Conservation (phyloP, 1,284 basidiomycete genomes). For the Stereum hirsutum region DNA sequence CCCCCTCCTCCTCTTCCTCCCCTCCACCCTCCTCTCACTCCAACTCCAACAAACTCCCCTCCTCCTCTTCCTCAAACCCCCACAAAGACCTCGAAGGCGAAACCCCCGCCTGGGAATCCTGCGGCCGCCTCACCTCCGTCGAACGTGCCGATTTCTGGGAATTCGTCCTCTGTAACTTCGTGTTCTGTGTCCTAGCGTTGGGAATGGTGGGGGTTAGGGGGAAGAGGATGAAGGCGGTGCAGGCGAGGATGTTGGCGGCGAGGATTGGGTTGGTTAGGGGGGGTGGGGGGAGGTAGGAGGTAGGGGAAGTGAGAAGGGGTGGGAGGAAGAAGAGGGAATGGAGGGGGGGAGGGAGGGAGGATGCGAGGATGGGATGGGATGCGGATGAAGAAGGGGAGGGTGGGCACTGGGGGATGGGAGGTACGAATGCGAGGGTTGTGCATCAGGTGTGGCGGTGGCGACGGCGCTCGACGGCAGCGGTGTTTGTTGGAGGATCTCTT, state of each 20-base stretch:
- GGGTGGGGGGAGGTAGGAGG: constrained; percentile 3
- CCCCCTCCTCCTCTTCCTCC: constrained; percentile 11
- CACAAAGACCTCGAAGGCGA: too few relatives aligned
- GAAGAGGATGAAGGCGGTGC: constrained; percentile 56
- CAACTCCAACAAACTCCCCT: too few relatives aligned
- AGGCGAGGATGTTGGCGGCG: constrained; percentile 76
- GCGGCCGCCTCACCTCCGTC: constrained; percentile 69
- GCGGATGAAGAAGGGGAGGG: neutral
- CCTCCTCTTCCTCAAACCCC: too few relatives aligned
- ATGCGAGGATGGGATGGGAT: neutral
- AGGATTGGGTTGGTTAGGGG: constrained; percentile 57
- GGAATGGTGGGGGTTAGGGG: constrained; percentile 59
- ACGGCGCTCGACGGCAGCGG: neutral
- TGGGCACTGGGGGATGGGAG: neutral
- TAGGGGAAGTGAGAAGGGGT: neutral
- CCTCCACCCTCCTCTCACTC: too few relatives aligned
- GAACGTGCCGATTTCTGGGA: constrained; percentile 84
- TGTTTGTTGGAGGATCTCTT: too few relatives aligned
- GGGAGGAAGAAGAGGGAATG: too few relatives aligned
- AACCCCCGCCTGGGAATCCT: constrained; percentile 82
- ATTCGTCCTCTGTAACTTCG: constrained; percentile 74
- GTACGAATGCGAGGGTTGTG: neutral
- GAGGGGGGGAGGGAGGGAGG: too few relatives aligned
- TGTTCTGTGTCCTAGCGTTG: constrained; percentile 61
- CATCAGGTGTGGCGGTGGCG: neutral